Conservation (phyloP, 202 grass and related monocot species). For the Carex sylvatica region DNA sequence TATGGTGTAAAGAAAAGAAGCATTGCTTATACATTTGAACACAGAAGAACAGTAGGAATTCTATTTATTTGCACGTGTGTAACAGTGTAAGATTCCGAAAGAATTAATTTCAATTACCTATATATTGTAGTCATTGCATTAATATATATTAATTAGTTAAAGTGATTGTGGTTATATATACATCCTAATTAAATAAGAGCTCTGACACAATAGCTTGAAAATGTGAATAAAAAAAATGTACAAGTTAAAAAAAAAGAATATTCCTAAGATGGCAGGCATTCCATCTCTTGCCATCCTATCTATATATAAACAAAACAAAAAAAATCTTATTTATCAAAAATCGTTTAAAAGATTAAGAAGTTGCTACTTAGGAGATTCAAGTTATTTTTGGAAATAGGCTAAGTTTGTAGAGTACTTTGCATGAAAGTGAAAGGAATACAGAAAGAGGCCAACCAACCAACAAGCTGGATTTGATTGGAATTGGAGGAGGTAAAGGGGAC, state of each 20-base stretch:
- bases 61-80: not conserved
- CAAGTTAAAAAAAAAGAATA: not conserved
- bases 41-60: not conserved
- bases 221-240: not conserved
- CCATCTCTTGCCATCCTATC: not conserved
- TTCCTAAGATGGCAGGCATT: not conserved
- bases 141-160: not conserved
- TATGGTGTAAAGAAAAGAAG: too few relatives aligned
- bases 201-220: not conserved
- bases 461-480: not conserved
- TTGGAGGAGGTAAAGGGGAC: not conserved
- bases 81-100: not conserved
- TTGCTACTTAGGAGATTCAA: not conserved
- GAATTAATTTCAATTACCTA: not conserved
- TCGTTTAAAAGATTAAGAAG: not conserved
- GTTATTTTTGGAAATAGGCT: not conserved
- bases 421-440: constrained; percentile 14
- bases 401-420: not conserved
- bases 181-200: not conserved
- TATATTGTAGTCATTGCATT: not conserved
- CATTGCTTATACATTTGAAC: too few relatives aligned
- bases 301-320: not conserved
- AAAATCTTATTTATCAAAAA: not conserved
- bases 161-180: not conserved
- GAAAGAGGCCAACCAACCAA: constrained; percentile 10